These are phyloP conservation scores for Cystofilobasidium macerans DNA, from an alignment of 768 basidiomycete species.

Conservation along the genomic window DNA sequence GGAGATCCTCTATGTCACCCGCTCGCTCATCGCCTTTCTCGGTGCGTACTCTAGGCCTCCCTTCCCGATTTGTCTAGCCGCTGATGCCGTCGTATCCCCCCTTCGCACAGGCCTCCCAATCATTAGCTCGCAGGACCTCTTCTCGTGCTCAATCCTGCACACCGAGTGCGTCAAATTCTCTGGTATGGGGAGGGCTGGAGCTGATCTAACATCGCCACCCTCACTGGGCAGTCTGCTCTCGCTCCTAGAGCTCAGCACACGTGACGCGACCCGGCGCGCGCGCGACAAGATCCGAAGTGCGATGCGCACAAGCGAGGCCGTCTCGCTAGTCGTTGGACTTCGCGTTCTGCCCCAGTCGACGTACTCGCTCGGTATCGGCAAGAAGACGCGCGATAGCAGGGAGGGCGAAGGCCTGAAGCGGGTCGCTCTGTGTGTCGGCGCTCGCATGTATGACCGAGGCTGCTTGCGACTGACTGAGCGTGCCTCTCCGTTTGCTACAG, in stretches of 20 bases:
- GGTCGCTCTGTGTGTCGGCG: background rate
- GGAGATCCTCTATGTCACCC: conserved; percentile 14
- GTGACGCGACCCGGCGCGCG: background rate
- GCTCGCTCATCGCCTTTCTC: conserved; percentile 7
- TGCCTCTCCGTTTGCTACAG: background rate
- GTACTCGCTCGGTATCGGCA: background rate
- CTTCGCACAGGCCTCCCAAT: conserved; percentile 7
- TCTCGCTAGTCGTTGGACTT: background rate
- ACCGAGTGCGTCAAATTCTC: conserved; percentile 3
- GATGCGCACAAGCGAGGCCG: background rate
- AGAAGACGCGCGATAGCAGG: background rate
- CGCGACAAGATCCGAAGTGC: background rate
- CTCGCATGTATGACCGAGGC: too few species aligned
- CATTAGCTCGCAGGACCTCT: conserved; percentile 12
- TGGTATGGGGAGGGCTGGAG: too few species aligned
- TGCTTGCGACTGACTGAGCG: background rate
- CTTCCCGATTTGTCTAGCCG: background rate
- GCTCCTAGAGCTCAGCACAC: conserved; percentile 1
- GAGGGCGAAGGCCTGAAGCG: background rate
- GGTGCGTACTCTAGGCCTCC: conserved; percentile 3
- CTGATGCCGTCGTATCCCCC: background rate
- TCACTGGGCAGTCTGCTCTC: background rate
- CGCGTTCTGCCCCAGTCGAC: background rate
- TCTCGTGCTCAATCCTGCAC: conserved; percentile 10
- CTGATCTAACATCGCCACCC: too few species aligned